phyloP scores from a whole-genome alignment of 768 basidiomycete genomes.

The Podaxis pistillaris region DNA sequence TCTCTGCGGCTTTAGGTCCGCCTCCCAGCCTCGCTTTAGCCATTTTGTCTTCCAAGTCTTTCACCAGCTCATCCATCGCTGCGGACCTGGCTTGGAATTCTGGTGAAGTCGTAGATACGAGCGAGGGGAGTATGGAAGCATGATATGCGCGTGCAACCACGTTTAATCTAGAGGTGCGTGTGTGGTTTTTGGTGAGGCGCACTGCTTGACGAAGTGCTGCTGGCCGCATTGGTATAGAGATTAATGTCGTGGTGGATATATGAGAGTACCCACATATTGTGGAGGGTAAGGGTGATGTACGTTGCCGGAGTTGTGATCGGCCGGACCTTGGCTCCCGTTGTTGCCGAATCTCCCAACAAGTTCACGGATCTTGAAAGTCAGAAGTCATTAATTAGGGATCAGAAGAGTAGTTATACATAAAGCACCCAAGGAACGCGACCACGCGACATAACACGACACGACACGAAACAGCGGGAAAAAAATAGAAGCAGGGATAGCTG shows the following conservation, averaged over 20 bases:
- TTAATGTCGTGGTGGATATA: neutral
- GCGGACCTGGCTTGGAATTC: constrained; percentile 68
- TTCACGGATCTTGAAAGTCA: neutral
- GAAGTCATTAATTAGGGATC: neutral
- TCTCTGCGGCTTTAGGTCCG: constrained; percentile 67
- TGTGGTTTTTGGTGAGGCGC: neutral
- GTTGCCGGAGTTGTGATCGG: constrained; percentile 25
- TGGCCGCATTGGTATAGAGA: constrained; percentile 14
- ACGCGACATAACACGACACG: neutral
- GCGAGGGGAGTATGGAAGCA: constrained; percentile 71
- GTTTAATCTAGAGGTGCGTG: too few species aligned
- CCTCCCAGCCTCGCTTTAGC: constrained; percentile 67
- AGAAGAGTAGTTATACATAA: neutral
- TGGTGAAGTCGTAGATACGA: constrained; percentile 64
- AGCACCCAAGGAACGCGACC: too few species aligned
- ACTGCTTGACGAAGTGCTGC: neutral
- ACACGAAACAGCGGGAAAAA: neutral
- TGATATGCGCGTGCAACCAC: constrained; percentile 46
- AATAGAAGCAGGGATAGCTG: neutral
- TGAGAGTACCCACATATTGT: neutral
- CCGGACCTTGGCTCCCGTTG: constrained; percentile 26
- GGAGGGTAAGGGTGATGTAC: neutral
- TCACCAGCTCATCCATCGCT: constrained; percentile 69
- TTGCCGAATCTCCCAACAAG: neutral
- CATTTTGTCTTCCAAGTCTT: constrained; percentile 60